Conservation (phyloP, 2,329 filamentous ascomycete species). For the Cladosporium halotolerans region DNA sequence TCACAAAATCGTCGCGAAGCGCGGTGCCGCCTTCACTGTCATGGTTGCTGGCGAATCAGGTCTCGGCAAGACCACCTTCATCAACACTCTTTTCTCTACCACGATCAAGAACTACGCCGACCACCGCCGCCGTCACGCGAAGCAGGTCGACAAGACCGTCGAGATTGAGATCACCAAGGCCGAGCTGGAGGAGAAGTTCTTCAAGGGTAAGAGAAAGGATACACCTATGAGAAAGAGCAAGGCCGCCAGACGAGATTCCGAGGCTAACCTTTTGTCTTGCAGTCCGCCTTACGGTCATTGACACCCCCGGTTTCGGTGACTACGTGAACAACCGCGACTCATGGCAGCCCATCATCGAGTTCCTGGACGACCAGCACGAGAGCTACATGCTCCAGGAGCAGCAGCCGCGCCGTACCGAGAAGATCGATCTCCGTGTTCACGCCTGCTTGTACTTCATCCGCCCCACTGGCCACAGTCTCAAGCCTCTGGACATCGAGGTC, state of each 20-base stretch:
- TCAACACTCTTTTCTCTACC: slow-evolving; percentile 99
- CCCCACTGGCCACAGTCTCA: slow-evolving; percentile 94
- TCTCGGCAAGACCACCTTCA: slow-evolving; percentile 98
- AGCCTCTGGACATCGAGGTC: slow-evolving; percentile 98
- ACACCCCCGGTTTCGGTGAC: slow-evolving; percentile 97
- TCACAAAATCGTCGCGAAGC: slow-evolving; percentile 69
- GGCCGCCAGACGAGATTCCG: too few species aligned
- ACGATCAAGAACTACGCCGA: slow-evolving; percentile 99
- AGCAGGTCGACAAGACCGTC: slow-evolving; percentile 99
- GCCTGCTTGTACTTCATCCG: slow-evolving; percentile 99
- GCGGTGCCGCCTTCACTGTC: slow-evolving; percentile 97
- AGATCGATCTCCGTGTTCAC: slow-evolving; percentile 98
- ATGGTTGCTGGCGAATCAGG: slow-evolving; percentile 99
- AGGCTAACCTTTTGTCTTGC: slow-evolving; percentile 11
- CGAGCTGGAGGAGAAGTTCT: slow-evolving; percentile 99
- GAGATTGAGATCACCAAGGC: slow-evolving; percentile 99
- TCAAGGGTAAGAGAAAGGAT: slow-evolving; percentile 67
- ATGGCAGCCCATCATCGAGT: slow-evolving; percentile 99
- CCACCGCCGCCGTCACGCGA: slow-evolving; percentile 97
- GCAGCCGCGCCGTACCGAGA: slow-evolving; percentile 94
- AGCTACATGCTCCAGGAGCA: slow-evolving; percentile 99
- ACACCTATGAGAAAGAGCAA: not conserved
- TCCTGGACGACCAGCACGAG: slow-evolving; percentile 99
- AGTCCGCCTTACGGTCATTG: slow-evolving; percentile 98
- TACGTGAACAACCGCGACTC: slow-evolving; percentile 99